phyloP scores from a whole-genome alignment of 257 asterid genomes.

The Gynochthodes officinalis region DNA sequence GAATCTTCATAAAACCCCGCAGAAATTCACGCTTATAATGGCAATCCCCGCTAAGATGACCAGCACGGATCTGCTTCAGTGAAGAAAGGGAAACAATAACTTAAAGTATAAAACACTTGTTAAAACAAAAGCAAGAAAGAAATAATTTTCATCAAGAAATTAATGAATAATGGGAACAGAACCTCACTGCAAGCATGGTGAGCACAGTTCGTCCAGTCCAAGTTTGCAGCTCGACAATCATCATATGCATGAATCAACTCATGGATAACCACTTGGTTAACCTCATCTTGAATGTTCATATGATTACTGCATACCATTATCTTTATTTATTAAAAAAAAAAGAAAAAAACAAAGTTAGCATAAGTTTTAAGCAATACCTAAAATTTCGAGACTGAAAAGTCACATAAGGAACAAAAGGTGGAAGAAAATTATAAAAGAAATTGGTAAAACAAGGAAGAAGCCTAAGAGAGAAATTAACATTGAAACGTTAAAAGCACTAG shows the following conservation, averaged over 20 bases:
- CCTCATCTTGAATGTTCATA: slow-evolving; percentile 74
- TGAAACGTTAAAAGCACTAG: too few relatives aligned
- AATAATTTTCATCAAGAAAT: too few relatives aligned
- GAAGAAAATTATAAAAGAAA: too few relatives aligned
- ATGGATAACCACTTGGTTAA: slow-evolving; percentile 82
- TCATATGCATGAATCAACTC: slow-evolving; percentile 97
- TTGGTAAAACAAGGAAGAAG: too few relatives aligned
- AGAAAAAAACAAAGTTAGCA: neutral
- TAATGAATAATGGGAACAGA: neutral
- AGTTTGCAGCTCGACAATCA: slow-evolving; percentile 78
- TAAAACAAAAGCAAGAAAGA: neutral
- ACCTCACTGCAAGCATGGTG: slow-evolving; percentile 97
- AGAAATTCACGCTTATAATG: slow-evolving; percentile 81
- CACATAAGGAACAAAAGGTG: too few relatives aligned
- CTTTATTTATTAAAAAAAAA: slow-evolving; percentile 25
- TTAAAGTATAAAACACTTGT: neutral
- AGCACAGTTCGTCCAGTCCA: slow-evolving; percentile 82
- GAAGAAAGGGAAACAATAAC: neutral
- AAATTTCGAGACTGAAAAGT: too few relatives aligned
- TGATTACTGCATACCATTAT: slow-evolving; percentile 73
- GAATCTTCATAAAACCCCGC: slow-evolving; percentile 60
- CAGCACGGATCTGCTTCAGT: slow-evolving; percentile 67
- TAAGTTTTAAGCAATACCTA: neutral
- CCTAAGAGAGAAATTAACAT: too few relatives aligned
- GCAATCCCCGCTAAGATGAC: slow-evolving; percentile 95